Evolutionary conservation across 2,329 filamentous ascomycete species (phyloP).

Genomic region (Talaromyces sp.): DNA sequence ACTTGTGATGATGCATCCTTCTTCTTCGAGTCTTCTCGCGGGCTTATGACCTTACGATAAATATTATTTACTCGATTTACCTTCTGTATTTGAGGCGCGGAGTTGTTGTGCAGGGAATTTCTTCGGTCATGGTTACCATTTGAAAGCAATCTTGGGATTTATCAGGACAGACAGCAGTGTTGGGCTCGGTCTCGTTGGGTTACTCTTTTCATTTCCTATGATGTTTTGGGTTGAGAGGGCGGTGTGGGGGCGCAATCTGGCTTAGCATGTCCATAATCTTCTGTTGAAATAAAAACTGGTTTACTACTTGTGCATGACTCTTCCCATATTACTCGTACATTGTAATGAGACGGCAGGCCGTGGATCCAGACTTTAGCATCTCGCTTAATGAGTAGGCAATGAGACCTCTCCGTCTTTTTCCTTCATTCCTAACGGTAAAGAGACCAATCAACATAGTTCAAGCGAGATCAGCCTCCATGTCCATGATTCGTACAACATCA

Average conservation of each 20-base stretch:
- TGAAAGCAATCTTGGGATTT: neutral
- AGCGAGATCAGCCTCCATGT: neutral
- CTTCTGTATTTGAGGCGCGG: neutral
- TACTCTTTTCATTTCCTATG: neutral
- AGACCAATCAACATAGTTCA: neutral
- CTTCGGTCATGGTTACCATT: neutral
- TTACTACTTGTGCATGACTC: neutral
- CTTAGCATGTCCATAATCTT: neutral
- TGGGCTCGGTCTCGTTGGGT: neutral
- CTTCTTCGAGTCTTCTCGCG: neutral
- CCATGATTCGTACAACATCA: neutral
- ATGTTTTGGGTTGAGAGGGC: slow-evolving; percentile 1
- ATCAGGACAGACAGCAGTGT: neutral
- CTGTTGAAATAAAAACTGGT: slow-evolving; percentile 3
- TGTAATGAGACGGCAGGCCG: neutral
- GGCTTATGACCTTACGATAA: neutral
- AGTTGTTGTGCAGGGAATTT: slow-evolving; percentile 6
- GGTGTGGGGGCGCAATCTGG: slow-evolving; percentile 9
- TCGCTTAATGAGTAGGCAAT: neutral
- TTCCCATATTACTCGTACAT: neutral
- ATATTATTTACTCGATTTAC: neutral
- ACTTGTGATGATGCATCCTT: neutral
- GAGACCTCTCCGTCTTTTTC: neutral
- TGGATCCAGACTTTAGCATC: neutral
- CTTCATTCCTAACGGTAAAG: neutral